Base-by-base conservation (phyloP, 2,329 filamentous ascomycete species). In the Setomelanomma holmii region DNA sequence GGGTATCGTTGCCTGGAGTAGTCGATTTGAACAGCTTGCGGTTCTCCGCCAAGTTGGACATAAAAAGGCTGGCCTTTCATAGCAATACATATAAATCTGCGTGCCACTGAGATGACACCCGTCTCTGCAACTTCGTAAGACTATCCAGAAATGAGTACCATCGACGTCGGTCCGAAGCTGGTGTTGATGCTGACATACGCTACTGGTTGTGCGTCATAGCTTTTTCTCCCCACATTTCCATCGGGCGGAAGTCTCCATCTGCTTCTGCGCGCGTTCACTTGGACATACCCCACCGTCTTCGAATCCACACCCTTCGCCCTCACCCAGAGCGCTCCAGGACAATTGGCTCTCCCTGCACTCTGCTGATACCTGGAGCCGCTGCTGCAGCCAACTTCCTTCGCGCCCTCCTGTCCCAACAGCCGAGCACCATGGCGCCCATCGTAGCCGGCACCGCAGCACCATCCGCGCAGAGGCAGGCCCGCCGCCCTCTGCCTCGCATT, bases 301-400 rank as follows among this genome's bases (percentile, higher is more conserved):
- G n/a, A 48, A 38, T 44, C 49, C 50, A 55, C 42, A 54, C 55
- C 53, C 50, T 50, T 41, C 45, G 47, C 35, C 38, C 22, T 45
- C 27, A 30, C 43, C 45, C 53, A 59, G 61, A 66, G 73, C 73
- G 71, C 74, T 76, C 74, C 73, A 75, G 71, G 74, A 71, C 74
- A 75, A 75, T 76, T 75, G 73, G 62, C 67, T 66, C 60, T 36
- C 53, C 45, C 41, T 36, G 46, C 51, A 53, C 46, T 53, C 56
- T 65, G 63, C 71, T 74, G 72, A 75, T 76, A 74, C 72, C 72
- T 76, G 74, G 74, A 76, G 73, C 68, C 70, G 72, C 73, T 73
- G 54, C 57, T 53, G 51, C 56, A 51, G 10, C 27, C 8, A 30
- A 30, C 16, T 36, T n/a, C 34, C 8, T 16, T 36, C n/a, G 34